Evolutionary conservation across 2,329 filamentous ascomycete genomes (phyloP).

Genomic region (Aspergillus sp.): DNA sequence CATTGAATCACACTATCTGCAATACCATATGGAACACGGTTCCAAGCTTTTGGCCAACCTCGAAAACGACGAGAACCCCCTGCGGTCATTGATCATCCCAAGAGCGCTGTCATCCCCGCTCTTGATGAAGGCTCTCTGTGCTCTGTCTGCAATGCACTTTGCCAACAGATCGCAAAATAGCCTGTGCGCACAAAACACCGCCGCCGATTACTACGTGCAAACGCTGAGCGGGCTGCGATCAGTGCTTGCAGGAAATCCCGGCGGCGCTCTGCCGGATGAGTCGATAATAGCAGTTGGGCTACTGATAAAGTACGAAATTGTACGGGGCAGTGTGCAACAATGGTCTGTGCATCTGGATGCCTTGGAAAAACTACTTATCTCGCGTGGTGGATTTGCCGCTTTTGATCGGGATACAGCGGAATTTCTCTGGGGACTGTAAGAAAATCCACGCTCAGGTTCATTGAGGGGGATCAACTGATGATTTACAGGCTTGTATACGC

Average conservation of each 20-base stretch:
- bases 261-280: conserved; percentile 25
- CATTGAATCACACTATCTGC: conserved; percentile 34
- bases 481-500: conserved; percentile 30
- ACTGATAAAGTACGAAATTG: conserved; percentile 38
- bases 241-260: conserved; percentile 18
- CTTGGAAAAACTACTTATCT: conserved; percentile 30
- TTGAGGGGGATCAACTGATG: not conserved
- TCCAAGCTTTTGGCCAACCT: conserved; percentile 36
- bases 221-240: conserved; percentile 32
- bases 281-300: conserved; percentile 33
- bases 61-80: conserved; percentile 34
- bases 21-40: conserved; percentile 35
- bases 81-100: conserved; percentile 35
- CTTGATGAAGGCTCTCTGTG: conserved; percentile 36
- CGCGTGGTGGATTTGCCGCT: conserved; percentile 29
- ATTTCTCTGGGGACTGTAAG: conserved; percentile 35
- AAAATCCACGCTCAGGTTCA: not conserved
- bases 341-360: conserved; percentile 37
- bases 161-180: conserved; percentile 28
- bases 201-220: conserved; percentile 31
- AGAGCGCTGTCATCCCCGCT: conserved; percentile 35
- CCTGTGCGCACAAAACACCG: conserved; percentile 25
- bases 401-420: conserved; percentile 30
- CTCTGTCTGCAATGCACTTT: conserved; percentile 37
- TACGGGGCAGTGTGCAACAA: conserved; percentile 37